Base-by-base conservation (phyloP, 1,284 basidiomycete species). In the Ustilago trichophora region DNA sequence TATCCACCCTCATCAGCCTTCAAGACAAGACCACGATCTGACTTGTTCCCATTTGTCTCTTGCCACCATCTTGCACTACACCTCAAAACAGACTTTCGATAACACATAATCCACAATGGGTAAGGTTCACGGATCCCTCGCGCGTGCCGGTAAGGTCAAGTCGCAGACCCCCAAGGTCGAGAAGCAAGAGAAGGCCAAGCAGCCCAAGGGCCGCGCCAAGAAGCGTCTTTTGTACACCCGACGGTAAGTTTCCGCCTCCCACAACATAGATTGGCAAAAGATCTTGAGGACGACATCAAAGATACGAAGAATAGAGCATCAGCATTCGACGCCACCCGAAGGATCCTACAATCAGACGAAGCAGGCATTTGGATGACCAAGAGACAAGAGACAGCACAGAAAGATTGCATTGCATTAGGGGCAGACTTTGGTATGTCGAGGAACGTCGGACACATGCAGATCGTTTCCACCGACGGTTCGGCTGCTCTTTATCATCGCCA, bases 71-170 rank as follows among this genome's bases (percentile, higher is more conserved):
- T n/a, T n/a, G n/a, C n/a, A n/a, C n/a, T 3, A 18, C 32, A 21
- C 6, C 21, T 1, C 26, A 32, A 52, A 55, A 64, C 51, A 53
- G 52, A n/a, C 54, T n/a, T 57, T 52, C 62, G 48, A 57, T 63
- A 68, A 63, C 51, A 66, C 57, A 65, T 62, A 69, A 49, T 60
- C 44, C 73, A 78, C 71, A 44, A 86, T 85, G 85, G 85, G 85
- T 81, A 85, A 86, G 83, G 95, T 97, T 86, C 94, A 98, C 91
- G 94, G 95, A 85, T 97, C 94, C 83, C 93, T 98, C 86, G 94
- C 94, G 85, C 94, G 95, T 89, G 94, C 93, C 85, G 94, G 93
- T 85, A 97, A 98, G 89, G 94, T 98, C 88, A 96, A 92, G 87
- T 92, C 91, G 80, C 93, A 96, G 85, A 90, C 89, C 82, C 94